Evolutionary conservation across 192 early-diverging fungal genomes (phyloP).

Genomic region (Entomortierella chlamydospora): DNA sequence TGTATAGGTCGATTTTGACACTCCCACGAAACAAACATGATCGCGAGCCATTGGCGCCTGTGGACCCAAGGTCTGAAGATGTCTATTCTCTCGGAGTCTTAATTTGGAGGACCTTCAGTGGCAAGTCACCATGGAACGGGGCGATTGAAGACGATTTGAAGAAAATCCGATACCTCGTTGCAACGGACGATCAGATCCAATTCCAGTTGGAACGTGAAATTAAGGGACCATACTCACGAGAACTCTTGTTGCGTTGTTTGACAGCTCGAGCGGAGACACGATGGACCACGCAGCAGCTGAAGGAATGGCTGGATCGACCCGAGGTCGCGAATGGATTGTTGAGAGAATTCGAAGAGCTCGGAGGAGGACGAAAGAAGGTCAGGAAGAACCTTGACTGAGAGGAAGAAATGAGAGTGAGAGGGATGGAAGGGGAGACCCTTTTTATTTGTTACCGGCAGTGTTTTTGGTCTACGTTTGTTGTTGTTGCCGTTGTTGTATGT

Average conservation of each 20-base stretch:
- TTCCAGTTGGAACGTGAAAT: slow-evolving; percentile 62
- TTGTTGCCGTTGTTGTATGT: too few species aligned
- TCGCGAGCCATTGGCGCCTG: slow-evolving; percentile 52
- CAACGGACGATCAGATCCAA: slow-evolving; percentile 60
- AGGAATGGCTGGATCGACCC: slow-evolving; percentile 58
- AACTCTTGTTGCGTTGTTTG: slow-evolving; percentile 60
- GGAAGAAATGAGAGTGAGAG: not conserved
- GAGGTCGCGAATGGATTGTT: slow-evolving; percentile 56
- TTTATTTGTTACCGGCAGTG: too few species aligned
- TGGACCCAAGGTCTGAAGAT: slow-evolving; percentile 66
- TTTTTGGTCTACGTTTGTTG: too few species aligned
- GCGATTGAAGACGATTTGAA: slow-evolving; percentile 70
- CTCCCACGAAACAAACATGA: slow-evolving; percentile 65
- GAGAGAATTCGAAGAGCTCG: slow-evolving; percentile 60
- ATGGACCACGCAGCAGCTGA: slow-evolving; percentile 55
- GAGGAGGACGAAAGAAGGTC: slow-evolving; percentile 49
- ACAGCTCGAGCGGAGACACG: slow-evolving; percentile 58
- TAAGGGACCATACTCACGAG: slow-evolving; percentile 53
- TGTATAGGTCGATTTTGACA: slow-evolving; percentile 68
- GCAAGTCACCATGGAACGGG: slow-evolving; percentile 70
- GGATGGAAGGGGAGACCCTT: not conserved
- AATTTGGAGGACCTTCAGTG: slow-evolving; percentile 70
- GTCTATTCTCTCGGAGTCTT: slow-evolving; percentile 68
- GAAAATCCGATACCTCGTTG: slow-evolving; percentile 60
- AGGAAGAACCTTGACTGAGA: slow-evolving; percentile 44